Base-by-base conservation (phyloP, 495 filamentous ascomycete species). In the Xylaria venustula region DNA sequence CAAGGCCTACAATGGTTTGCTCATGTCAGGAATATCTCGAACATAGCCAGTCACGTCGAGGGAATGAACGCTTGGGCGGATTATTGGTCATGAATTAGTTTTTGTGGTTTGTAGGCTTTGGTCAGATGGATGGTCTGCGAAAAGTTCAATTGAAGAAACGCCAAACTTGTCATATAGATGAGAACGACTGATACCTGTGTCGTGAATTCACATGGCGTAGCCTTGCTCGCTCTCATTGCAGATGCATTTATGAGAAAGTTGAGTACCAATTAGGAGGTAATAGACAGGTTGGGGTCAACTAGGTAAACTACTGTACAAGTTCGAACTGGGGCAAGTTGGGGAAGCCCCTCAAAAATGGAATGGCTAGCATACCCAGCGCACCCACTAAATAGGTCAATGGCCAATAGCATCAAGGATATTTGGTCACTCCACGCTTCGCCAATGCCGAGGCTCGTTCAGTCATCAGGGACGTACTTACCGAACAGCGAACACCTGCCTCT, bases 371-470 rank as follows among this genome's bases (percentile, higher is more conserved):
- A n/a, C n/a, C n/a, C 5, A 15, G 40, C 26, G 17, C 11, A 32
- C 34, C 53, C 53, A 34, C 28, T 46, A 28, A 25, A 1, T 14
- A 5, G n/a, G n/a, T 17, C 12, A 3, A 6, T 34, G 28, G 7
- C 58, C 58, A 60, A 60, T 60, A 17, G 46, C 4, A 52, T 12
- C 3, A 4, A 32, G 42, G 37, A 15, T 53, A 59, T 51, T 59
- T 48, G 14, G 32, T 41, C 12, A 32, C 36, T 11, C 37, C 56
- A 32, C 37, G 36, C 30, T 60, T 52, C 25, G 41, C 32, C 58
- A 41, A 61, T 54, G 58, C 58, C 58, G 58, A 61, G 58, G 58
- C 50, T 61, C 58, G 47, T 54, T 34, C 41, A 34, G 19, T 26
- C 7, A 37, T 28, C 28, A 30, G 34, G 54, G 30, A 3, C 30